Evolutionary conservation across 768 basidiomycete species (phyloP).

Genomic region (Podaxis sp.): DNA sequence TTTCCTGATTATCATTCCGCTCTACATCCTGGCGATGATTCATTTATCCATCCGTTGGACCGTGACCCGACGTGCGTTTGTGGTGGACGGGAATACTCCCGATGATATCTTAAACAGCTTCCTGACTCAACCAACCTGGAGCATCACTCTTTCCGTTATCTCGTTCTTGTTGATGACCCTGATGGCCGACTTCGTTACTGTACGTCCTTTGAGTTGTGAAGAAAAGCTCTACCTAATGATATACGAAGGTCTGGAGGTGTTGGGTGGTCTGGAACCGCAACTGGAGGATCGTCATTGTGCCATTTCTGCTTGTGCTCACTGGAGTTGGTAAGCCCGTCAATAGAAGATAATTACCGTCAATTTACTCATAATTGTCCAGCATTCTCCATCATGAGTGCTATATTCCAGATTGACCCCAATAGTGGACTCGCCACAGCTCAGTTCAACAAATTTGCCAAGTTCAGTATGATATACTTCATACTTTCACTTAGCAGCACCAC

Average conservation of each 20-base stretch:
- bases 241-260: constrained; percentile 1
- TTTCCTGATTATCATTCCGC: constrained; percentile 2
- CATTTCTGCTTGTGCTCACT: background rate
- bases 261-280: constrained; percentile 4
- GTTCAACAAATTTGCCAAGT: constrained; percentile 4
- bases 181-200: constrained; percentile 8
- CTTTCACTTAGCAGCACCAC: constrained; percentile 2
- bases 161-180: background rate
- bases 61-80: background rate
- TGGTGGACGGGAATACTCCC: background rate
- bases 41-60: constrained; percentile 3
- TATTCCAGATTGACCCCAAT: background rate
- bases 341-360: background rate
- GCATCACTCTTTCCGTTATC: background rate
- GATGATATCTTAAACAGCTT: background rate
- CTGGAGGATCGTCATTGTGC: background rate
- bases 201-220: background rate
- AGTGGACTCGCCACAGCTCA: background rate
- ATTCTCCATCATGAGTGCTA: background rate
- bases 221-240: background rate
- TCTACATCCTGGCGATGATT: background rate
- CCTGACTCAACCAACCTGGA: background rate
- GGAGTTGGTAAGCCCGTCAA: background rate
- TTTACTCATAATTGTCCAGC: background rate
- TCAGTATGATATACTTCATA: background rate